Conservation (phyloP, 371 early-diverging fungal genomes). For the Actinomortierella ambigua region DNA sequence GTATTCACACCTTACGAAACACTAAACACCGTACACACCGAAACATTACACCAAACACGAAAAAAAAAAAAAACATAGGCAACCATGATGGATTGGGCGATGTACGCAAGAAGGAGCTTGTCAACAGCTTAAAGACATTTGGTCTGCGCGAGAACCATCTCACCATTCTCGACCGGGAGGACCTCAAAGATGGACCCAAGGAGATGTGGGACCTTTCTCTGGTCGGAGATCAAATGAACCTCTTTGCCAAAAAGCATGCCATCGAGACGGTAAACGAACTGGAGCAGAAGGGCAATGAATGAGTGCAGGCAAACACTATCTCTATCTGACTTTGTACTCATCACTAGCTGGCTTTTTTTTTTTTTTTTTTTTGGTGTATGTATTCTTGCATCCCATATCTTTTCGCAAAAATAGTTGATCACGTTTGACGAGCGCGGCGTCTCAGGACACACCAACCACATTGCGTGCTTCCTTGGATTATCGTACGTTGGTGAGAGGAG, state of each 20-base stretch:
- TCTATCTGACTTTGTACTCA: background rate
- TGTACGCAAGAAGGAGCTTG: conserved; percentile 80
- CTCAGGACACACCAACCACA: conserved; percentile 95
- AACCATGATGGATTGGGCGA: conserved; percentile 81
- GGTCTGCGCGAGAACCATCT: conserved; percentile 67
- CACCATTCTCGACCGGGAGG: conserved; percentile 70
- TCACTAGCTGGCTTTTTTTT: background rate
- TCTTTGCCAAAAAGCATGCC: conserved; percentile 60
- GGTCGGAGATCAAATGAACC: conserved; percentile 62
- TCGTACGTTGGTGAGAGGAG: conserved; percentile 61
- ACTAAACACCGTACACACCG: no score
- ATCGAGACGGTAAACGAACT: conserved; percentile 67
- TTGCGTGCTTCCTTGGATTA: conserved; percentile 79
- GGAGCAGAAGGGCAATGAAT: background rate
- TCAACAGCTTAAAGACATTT: conserved; percentile 67
- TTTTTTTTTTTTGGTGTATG: conserved; percentile 2
- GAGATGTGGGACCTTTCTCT: conserved; percentile 70
- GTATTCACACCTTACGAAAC: no score
- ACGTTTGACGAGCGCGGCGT: conserved; percentile 96
- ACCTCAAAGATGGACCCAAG: conserved; percentile 79
- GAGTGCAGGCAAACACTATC: background rate
- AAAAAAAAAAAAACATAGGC: conserved; percentile 49
- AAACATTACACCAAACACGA: background rate
- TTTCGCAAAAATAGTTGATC: conserved; percentile 62
- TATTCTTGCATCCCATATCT: background rate